Conservation (phyloP, 2,329 filamentous ascomycete genomes). For the Penicillium aurantiogriseum region DNA sequence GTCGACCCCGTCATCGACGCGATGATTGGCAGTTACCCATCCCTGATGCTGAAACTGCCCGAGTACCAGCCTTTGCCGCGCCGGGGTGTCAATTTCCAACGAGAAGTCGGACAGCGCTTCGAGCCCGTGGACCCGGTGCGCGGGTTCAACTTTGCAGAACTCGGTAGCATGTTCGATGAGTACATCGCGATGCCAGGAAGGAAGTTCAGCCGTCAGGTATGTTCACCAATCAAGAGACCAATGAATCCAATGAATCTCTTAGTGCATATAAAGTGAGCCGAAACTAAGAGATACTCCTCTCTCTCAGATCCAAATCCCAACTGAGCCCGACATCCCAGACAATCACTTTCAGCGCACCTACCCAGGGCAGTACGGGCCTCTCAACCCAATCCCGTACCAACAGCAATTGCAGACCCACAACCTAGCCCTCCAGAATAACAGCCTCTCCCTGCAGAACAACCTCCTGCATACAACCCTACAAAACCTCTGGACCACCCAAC, state of each 20-base stretch:
- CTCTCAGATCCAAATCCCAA: slow-evolving; percentile 17
- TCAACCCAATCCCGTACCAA: slow-evolving; percentile 14
- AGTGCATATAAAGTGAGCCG: not conserved
- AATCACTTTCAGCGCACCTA: slow-evolving; percentile 3
- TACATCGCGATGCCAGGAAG: slow-evolving; percentile 49
- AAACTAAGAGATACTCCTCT: not conserved
- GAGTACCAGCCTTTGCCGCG: slow-evolving; percentile 41
- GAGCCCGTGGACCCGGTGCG: slow-evolving; percentile 32
- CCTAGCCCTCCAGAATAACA: slow-evolving; percentile 6
- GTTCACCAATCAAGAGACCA: not conserved
- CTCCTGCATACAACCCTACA: slow-evolving; percentile 7
- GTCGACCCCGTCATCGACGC: slow-evolving; percentile 45
- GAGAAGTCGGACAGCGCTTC: slow-evolving; percentile 47
- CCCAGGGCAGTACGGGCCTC: slow-evolving; percentile 7
- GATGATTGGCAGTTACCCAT: slow-evolving; percentile 44
- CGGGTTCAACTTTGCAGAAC: slow-evolving; percentile 49
- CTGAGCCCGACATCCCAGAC: slow-evolving; percentile 4
- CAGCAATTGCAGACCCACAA: slow-evolving; percentile 3
- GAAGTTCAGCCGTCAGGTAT: slow-evolving; percentile 30
- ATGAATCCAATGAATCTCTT: not conserved
- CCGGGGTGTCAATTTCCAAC: slow-evolving; percentile 40
- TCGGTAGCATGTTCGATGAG: slow-evolving; percentile 44
- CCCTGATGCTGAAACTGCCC: slow-evolving; percentile 39
- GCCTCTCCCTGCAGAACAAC: slow-evolving; percentile 9
- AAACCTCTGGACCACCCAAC: not conserved